These are phyloP conservation scores for Trichosporon ovoides DNA, from an alignment of 1,284 basidiomycete species.

Conservation along the genomic window DNA sequence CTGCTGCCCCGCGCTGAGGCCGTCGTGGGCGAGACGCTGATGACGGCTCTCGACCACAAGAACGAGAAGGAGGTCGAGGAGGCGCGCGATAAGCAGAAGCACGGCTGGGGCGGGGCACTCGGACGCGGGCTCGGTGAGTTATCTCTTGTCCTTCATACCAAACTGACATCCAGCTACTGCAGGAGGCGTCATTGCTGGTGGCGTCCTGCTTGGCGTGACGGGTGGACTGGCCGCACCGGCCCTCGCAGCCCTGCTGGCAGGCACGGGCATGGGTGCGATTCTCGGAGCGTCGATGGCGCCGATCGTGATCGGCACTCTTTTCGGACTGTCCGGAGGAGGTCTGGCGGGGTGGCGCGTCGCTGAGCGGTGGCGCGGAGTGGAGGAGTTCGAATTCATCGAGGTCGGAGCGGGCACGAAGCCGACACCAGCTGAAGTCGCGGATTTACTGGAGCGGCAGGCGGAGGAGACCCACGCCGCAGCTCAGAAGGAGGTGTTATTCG, in stretches of 20 bases:
- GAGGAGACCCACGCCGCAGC: constrained; percentile 10
- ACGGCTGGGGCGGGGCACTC: constrained; percentile 51
- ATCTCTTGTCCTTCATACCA: no score
- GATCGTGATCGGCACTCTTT: constrained; percentile 53
- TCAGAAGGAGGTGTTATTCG: constrained; percentile 8
- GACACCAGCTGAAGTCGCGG: constrained; percentile 40
- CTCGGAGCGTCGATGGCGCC: constrained; percentile 50
- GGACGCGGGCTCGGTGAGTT: constrained; percentile 45
- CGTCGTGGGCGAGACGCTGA: constrained; percentile 45
- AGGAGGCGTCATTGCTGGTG: constrained; percentile 50
- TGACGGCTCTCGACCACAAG: constrained; percentile 40
- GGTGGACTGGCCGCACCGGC: constrained; percentile 56
- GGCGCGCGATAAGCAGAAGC: constrained; percentile 42
- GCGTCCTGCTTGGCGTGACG: constrained; percentile 53
- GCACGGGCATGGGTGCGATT: constrained; percentile 48
- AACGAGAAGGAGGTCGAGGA: constrained; percentile 40
- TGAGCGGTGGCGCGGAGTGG: constrained; percentile 53
- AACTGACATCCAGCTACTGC: constrained; percentile 46
- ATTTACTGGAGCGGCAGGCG: constrained; percentile 22
- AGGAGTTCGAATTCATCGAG: constrained; percentile 52
- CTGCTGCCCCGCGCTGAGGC: constrained; percentile 46
- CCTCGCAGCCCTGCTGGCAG: constrained; percentile 51
- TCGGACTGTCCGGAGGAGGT: constrained; percentile 54
- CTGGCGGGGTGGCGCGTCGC: constrained; percentile 52
- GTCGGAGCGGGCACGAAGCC: constrained; percentile 42